Evolutionary conservation across 441 rosid species (phyloP), one percentile per base, ranked within the genome.

Genomic region (Populus hybrid): DNA sequence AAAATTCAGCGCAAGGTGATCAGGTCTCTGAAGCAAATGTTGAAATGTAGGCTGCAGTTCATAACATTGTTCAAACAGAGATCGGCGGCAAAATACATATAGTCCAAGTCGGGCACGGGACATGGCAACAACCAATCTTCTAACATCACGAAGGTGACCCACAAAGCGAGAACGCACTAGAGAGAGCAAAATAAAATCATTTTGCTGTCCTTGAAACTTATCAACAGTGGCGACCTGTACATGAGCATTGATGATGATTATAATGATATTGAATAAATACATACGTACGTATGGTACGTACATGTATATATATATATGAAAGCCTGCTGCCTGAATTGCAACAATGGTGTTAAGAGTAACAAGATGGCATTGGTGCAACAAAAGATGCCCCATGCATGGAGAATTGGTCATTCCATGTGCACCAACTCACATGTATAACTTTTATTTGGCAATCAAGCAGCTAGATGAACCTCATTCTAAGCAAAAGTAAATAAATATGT

Each of bases 161-260:
- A 30, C 32, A 30, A 30, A 30, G 32, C 32, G 32, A 30, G 32
- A 30, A 30, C 32, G 32, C 32, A 30, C 32, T 30, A 30, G 32
- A 30, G 32, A 30, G 32, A 30, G 32, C 32, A 97, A 88, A 36
- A 95, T 91, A 73, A 97, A 88, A 80, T 97, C 98, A 83, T 97
- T 97, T 80, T 97, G 99, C 83, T 97, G 99, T 35, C 99, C 99
- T 87, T 97, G 99, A 87, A 97, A 97, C 88, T 97, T 97, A 84
- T 97, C 99, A 71, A 97, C 99, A 6, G 99, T 97, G 3, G 99
- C 84, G 73, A 97, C 94, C 99, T 97, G 90, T 79, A 82, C 69
- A 75, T 28, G 54, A 16, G 30, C 10, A 72, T 40, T 34, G 11
- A 12, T 2, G 20, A 12, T 30, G 11, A 67, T 26, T 23, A 38